These are phyloP conservation scores for Suhomyces taliae DNA, from an alignment of 1,139 yeast species.

Conservation along the genomic window DNA sequence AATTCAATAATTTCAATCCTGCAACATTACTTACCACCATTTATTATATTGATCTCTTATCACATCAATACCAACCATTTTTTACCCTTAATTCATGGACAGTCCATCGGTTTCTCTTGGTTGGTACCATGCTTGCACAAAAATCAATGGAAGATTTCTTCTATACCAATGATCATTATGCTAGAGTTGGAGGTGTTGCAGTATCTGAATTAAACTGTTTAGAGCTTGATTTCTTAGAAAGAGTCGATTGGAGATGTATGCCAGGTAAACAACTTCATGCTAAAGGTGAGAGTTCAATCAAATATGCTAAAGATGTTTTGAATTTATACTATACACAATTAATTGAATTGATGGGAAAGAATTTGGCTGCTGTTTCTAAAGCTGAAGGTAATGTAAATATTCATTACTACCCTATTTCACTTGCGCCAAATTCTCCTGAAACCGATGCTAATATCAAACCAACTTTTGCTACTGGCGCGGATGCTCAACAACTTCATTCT, in stretches of 20 bases:
- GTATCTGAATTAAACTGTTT: conserved; percentile 79
- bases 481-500: background rate
- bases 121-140: conserved; percentile 89
- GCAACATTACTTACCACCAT: conserved; percentile 78
- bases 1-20: conserved; percentile 82
- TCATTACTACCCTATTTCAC: conserved; percentile 11
- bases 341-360: conserved; percentile 59
- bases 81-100: conserved; percentile 89
- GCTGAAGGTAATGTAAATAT: conserved; percentile 7
- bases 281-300: conserved; percentile 21
- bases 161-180: conserved; percentile 90
- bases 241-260: conserved; percentile 69
- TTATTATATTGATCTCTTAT: conserved; percentile 82
- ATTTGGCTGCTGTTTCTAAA: conserved; percentile 14
- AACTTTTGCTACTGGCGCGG: background rate
- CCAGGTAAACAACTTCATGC: conserved; percentile 36
- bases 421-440: background rate
- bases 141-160: conserved; percentile 93
- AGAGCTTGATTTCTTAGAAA: conserved; percentile 80
- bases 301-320: conserved; percentile 47
- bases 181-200: conserved; percentile 94
- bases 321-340: conserved; percentile 62
- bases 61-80: conserved; percentile 70
- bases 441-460: background rate
- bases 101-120: conserved; percentile 85